Base-by-base conservation (phyloP, 2,329 filamentous ascomycete genomes). In the Fusarium falciforme region DNA sequence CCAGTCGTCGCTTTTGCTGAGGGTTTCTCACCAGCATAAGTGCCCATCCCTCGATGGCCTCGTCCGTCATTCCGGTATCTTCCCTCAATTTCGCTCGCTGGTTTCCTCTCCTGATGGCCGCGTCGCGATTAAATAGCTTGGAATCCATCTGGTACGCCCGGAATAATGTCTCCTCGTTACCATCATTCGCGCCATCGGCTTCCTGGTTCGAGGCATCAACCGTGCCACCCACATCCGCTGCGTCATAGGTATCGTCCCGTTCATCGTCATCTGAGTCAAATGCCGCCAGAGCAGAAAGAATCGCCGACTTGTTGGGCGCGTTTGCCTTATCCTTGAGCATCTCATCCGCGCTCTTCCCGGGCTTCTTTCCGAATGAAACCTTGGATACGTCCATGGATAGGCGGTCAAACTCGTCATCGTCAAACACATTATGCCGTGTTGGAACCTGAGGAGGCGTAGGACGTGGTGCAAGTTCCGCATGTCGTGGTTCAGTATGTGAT, bases 191-290 rank as follows among this genome's bases (percentile, higher is more conserved):
- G 16, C 83, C 85, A 66, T 88, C 85, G 1, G 83, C 83, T 67
- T 89, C 87, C 61, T 90, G 89, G 38, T 88, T 86, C n/a, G 90
- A 87, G 7, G 89, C 86, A 20, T 98, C 95, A 4, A 98, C 91
- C 0, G 93, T 94, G 25, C 96, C 95, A 38, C 96, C 96, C 3
- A 98, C 94, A 79, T 98, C 96, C 59, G 91, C 94, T 2, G 92
- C 91, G 78, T 99, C 96, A 80, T 99, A 99, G 0, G 96, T 98
- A 81, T 99, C 96, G 81, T 99, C 96, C 38, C 95, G 90, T 84
- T 99, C 96, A 81, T 99, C 96, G 75, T 98, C 96, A 77, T 98
- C 96, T 0, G 92, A 93, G 83, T 98, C 95, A 76, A 98, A 98
- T 1, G 93, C 89, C 17, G 94, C 94, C 3, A 98, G 89, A 0